Evolutionary conservation across 1,284 basidiomycete species (phyloP), one percentile per base, ranked within the genome.

Genomic region (Anthracocystis walkeri): DNA sequence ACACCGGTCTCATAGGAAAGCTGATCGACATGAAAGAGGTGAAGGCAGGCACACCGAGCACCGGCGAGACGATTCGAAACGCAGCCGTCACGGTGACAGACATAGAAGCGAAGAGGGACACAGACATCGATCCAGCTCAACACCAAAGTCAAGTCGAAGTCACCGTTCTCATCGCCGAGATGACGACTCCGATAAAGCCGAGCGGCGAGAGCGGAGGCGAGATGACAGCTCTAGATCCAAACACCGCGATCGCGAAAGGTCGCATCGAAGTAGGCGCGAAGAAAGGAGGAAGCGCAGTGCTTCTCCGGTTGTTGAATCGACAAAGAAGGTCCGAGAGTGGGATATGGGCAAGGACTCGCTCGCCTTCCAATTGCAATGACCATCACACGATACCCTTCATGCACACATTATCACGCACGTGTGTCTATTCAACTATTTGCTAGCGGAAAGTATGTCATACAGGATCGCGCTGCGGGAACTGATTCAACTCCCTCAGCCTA

Each of bases 311-410:
- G 18, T 45, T n/a, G 7, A 31, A 8, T 52, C 59, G 10, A 40
- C 65, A 16, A 49, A 31, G 31, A 65, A 64, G 21, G 57, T 67
- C 3, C 58, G 69, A 33, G 65, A 77, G 20, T 73, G 69, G 75
- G 75, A 73, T 29, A 51, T 56, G 12, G 74, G 68, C 31, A 76
- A 76, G 29, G 48, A 45, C 1, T 65, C 52, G 21, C 51, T 65
- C 45, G 65, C 53, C n/a, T 52, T 58, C 40, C 52, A 35, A 23
- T 2, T 35, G 50, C 33, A 38, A 38, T 38, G 35, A 38, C 35
- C 3, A 16, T 7, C 50, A 11, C 11, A 23, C n/a, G 25, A 45
- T 55, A 55, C 41, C 41, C 52, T 29, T 38, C 35, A 16, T 29
- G 29, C 16, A 31, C n/a, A 31, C 27, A 11, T 8, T 18, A 29